phyloP scores from a whole-genome alignment of 2,329 filamentous ascomycete species.

The Gliomastix tumulicola region DNA sequence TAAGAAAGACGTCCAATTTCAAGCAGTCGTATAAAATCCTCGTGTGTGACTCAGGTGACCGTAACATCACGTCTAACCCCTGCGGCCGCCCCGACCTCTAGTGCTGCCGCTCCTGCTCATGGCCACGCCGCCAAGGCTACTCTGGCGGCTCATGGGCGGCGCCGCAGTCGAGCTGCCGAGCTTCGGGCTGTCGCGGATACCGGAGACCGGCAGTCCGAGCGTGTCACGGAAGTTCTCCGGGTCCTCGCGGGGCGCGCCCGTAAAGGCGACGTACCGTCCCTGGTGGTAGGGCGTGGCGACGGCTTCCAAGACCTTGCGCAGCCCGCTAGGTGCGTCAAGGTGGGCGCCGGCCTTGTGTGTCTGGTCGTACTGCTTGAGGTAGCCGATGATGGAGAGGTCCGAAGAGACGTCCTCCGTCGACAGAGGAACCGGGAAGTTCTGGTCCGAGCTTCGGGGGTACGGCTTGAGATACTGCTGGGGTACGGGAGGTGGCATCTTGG shows the following conservation, averaged over 20 bases:
- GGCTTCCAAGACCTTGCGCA: constrained; percentile 48
- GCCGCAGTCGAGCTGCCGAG: constrained; percentile 23
- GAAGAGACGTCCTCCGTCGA: constrained; percentile 44
- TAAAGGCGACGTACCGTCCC: constrained; percentile 41
- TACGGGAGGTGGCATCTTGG: constrained; percentile 48
- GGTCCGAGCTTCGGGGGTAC: constrained; percentile 45
- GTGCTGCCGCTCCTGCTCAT: constrained; percentile 51
- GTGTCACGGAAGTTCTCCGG: constrained; percentile 42
- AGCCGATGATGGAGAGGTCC: constrained; percentile 51
- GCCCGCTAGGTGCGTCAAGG: constrained; percentile 45
- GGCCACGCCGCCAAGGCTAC: constrained; percentile 45
- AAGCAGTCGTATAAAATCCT: too few relatives aligned
- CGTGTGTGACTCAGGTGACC: too few relatives aligned
- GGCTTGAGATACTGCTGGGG: constrained; percentile 53
- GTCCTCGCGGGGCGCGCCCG: constrained; percentile 34
- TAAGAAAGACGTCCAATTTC: too few relatives aligned
- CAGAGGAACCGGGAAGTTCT: constrained; percentile 46
- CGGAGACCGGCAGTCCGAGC: constrained; percentile 40
- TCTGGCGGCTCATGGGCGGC: constrained; percentile 51
- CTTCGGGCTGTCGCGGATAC: constrained; percentile 28
- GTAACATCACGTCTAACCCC: background rate
- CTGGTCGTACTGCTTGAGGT: constrained; percentile 49
- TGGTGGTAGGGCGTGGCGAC: constrained; percentile 41
- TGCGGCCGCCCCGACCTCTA: constrained; percentile 31
- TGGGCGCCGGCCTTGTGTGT: constrained; percentile 47